phyloP scores from a whole-genome alignment of 1,284 basidiomycete genomes.

The Trichosporon sp. region DNA sequence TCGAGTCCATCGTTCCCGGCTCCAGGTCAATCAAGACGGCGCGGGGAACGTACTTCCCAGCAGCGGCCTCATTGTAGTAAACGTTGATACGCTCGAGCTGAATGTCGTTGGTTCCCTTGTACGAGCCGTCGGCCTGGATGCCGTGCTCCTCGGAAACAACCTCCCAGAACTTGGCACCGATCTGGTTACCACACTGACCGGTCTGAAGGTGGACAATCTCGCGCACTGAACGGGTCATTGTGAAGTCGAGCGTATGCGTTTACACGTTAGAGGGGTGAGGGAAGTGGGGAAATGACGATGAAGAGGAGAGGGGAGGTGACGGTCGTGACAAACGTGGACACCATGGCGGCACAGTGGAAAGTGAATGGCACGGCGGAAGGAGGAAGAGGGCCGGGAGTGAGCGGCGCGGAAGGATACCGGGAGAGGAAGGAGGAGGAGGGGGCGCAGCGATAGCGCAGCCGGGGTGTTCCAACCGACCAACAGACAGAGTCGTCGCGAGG shows the following conservation, averaged over 20 bases:
- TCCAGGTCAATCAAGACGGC: conserved; percentile 93
- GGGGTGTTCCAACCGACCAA: no score
- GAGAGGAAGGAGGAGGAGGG: background rate
- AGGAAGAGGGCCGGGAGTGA: background rate
- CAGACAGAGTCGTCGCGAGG: no score
- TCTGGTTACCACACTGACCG: conserved; percentile 97
- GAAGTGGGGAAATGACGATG: no score
- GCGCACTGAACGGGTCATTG: conserved; percentile 64
- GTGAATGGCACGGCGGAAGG: background rate
- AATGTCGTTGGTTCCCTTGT: conserved; percentile 90
- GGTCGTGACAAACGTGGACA: background rate
- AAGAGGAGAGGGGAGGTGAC: background rate
- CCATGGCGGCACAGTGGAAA: background rate
- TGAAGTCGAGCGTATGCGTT: background rate
- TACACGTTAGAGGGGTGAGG: background rate
- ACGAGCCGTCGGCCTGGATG: conserved; percentile 85
- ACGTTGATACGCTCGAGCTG: conserved; percentile 97
- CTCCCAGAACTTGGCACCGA: conserved; percentile 97
- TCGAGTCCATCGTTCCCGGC: conserved; percentile 95
- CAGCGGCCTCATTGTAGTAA: conserved; percentile 88
- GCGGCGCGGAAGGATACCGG: background rate
- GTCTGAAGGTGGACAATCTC: conserved; percentile 98
- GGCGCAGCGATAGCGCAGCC: background rate
- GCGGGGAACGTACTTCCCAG: conserved; percentile 93
- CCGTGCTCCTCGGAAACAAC: conserved; percentile 93